Percentiles rank a stretch among this genome's conserved stretches.
Conservation (phyloP, 768 basidiomycete genomes). For the Tricholoma sp. region DNA sequence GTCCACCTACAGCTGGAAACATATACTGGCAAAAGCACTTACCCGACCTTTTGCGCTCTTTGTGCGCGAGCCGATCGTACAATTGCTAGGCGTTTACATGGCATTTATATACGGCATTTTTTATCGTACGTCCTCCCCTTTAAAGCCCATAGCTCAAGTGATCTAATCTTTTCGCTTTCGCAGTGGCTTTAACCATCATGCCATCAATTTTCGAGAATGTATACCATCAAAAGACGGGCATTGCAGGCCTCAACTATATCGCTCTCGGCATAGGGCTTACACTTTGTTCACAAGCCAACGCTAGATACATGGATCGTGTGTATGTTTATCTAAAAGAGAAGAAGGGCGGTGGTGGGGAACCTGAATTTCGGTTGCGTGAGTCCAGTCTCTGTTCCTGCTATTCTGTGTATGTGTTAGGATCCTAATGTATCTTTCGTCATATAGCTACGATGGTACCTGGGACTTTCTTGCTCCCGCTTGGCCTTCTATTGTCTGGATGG, state of each 20-base stretch:
- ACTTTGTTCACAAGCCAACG: conserved; percentile 48
- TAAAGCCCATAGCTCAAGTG: not conserved
- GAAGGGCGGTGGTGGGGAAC: conserved; percentile 42
- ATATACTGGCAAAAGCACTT: conserved; percentile 48
- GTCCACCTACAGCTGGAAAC: conserved; percentile 38
- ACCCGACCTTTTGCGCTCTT: conserved; percentile 68
- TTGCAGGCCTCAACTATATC: conserved; percentile 65
- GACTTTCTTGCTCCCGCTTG: conserved; percentile 55
- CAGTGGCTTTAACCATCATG: conserved; percentile 66
- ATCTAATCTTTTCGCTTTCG: not conserved
- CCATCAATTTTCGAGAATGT: conserved; percentile 49
- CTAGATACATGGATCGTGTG: conserved; percentile 48
- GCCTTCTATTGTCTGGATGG: conserved; percentile 71
- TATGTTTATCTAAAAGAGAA: conserved; percentile 46
- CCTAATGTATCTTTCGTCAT: not conserved
- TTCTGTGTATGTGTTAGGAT: not conserved
- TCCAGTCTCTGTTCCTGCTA: conserved; percentile 6
- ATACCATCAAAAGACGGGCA: conserved; percentile 53
- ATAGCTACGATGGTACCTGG: conserved; percentile 57
- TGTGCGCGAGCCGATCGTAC: conserved; percentile 56
- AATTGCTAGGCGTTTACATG: conserved; percentile 63
- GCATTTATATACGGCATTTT: conserved; percentile 62
- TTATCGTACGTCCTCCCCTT: conserved; percentile 40
- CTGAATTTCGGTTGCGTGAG: conserved; percentile 47
- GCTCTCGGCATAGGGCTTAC: conserved; percentile 62